phyloP scores from a whole-genome alignment of 352 stramenopile species.

The Pythium brassicae region DNA sequence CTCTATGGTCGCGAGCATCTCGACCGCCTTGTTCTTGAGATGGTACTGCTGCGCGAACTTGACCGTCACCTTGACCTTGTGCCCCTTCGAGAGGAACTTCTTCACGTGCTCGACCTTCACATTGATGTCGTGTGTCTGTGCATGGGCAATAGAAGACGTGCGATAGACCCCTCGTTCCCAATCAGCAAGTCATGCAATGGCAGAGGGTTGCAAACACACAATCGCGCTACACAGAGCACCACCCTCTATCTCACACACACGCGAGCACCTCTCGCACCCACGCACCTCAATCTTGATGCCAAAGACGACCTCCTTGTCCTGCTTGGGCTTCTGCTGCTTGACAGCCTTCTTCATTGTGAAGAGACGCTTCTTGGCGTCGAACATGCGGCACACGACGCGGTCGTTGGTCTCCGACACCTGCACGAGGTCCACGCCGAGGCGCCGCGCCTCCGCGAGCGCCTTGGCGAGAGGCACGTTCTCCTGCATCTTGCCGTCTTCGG shows the following conservation, averaged over 20 bases:
- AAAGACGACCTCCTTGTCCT: conserved; percentile 69
- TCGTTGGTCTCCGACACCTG: conserved; percentile 50
- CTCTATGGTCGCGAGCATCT: conserved; percentile 43
- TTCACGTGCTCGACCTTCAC: conserved; percentile 68
- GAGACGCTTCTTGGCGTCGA: conserved; percentile 71
- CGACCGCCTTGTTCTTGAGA: conserved; percentile 40
- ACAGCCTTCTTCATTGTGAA: conserved; percentile 65
- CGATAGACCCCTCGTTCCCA: too few relatives aligned
- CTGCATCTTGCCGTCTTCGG: conserved; percentile 44
- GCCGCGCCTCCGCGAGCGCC: conserved; percentile 46
- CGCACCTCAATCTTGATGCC: conserved; percentile 66
- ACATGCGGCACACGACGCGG: conserved; percentile 52
- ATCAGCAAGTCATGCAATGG: background rate
- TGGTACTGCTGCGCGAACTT: conserved; percentile 63
- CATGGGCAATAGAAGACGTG: background rate
- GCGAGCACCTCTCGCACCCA: background rate
- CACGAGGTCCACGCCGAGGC: conserved; percentile 61
- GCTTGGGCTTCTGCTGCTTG: conserved; percentile 63
- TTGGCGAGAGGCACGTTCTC: conserved; percentile 42
- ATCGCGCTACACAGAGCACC: background rate
- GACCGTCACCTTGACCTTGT: conserved; percentile 76
- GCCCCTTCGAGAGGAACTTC: conserved; percentile 64
- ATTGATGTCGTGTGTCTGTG: conserved; percentile 58
- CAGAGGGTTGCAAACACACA: background rate
- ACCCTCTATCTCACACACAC: background rate